Base-by-base conservation (phyloP, 2,329 filamentous ascomycete genomes). In the Triangularia setosa region DNA sequence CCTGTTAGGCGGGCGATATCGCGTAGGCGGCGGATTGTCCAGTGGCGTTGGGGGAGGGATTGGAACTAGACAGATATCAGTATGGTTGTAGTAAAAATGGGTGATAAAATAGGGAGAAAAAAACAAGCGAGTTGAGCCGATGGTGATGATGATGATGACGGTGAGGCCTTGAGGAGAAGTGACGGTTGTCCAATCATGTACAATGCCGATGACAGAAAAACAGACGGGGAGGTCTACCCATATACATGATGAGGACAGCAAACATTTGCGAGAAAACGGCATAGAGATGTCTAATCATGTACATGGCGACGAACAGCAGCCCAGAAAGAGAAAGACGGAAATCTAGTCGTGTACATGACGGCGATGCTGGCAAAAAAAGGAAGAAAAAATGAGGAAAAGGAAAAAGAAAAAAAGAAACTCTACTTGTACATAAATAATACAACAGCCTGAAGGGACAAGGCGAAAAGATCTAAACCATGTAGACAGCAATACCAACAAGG, bases 1-100 rank as follows among this genome's bases (percentile, higher is more conserved):
- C 95, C 95, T 0, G 92, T 97, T 7, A 95, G 81, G 1, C 88
- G 86, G 2, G 90, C 86, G 44, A 96, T 88, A 70, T 92, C 88
- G 69, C 87, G 84, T 62, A 97, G 82, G 27, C 90, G 87, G 33
- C 84, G 82, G 67, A 97, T 83, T 0, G 90, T 85, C 91, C 92
- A 96, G 64, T 85, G 83, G 1, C 95, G 87, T 72, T 98, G 93
- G 0, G 77, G 79, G 4, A 86, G 75, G 65, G 91, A 86, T 70
- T 86, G 86, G 74, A 88, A 96, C 82, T 97, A 81, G 53, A 3
- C n/a, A 5, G n/a, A 48, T 18, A n/a, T 18, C 3, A 18, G n/a
- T 18, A 9, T 21, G 16, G 35, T 2, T 40, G 21, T 4, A 24
- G 8, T 53, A 24, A 52, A 11, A 18, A 24, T 21, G 12, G 48